Conservation (phyloP, 352 stramenopile genomes). For the Pythium pyrilobum region DNA sequence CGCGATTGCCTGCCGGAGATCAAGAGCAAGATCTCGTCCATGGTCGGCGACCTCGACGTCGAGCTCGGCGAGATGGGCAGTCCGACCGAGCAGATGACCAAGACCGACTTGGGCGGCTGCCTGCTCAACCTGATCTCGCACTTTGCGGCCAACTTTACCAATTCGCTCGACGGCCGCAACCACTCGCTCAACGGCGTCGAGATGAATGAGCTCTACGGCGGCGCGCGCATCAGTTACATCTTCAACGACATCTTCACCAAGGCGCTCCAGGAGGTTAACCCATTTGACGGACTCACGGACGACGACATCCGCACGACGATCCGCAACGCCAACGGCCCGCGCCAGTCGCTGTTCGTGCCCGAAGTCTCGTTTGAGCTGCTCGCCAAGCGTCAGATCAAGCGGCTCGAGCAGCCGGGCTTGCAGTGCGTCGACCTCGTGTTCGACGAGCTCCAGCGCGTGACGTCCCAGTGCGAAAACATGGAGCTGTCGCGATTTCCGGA, state of each 20-base stretch:
- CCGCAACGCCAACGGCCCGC: slow-evolving; percentile 96
- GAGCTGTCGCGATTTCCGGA: slow-evolving; percentile 95
- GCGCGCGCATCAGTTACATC: slow-evolving; percentile 97
- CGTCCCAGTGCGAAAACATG: slow-evolving; percentile 92
- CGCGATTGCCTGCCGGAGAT: slow-evolving; percentile 98
- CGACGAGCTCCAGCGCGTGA: slow-evolving; percentile 97
- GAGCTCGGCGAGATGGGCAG: slow-evolving; percentile 96
- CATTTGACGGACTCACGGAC: slow-evolving; percentile 96
- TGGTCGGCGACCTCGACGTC: slow-evolving; percentile 93
- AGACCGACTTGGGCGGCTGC: slow-evolving; percentile 90
- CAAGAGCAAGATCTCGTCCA: slow-evolving; percentile 95
- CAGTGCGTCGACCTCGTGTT: slow-evolving; percentile 99
- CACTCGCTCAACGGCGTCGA: slow-evolving; percentile 69
- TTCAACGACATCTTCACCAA: slow-evolving; percentile 97
- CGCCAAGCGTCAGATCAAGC: slow-evolving; percentile 95
- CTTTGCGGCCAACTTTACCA: slow-evolving; percentile 86
- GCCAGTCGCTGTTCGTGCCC: slow-evolving; percentile 97
- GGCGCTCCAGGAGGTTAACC: slow-evolving; percentile 88
- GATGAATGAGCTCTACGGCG: slow-evolving; percentile 94
- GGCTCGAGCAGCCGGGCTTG: slow-evolving; percentile 93
- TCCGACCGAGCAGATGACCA: slow-evolving; percentile 82
- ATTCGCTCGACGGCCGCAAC: slow-evolving; percentile 86
- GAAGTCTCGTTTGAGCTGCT: slow-evolving; percentile 99
- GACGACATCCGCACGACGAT: slow-evolving; percentile 99
- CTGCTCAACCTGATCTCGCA: slow-evolving; percentile 95